A percentile compares a stretch with the other conserved stretches of the same genome.
These are phyloP conservation scores for Cerrena zonata DNA, from an alignment of 1,284 basidiomycete genomes.

Conservation along the genomic window DNA sequence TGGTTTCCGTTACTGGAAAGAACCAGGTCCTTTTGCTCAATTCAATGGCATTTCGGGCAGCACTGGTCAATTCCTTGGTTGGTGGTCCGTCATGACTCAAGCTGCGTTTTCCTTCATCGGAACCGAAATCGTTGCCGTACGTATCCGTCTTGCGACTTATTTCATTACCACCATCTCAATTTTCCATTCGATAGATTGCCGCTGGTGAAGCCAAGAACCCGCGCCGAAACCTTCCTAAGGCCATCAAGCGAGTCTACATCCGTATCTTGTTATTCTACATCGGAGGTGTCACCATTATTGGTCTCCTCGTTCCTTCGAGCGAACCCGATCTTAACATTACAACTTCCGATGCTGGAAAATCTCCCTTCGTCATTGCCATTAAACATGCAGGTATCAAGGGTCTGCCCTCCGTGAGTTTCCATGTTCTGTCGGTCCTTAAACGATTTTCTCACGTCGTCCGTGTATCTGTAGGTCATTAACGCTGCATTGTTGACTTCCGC, in stretches of 20 bases:
- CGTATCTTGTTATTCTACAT: conserved; percentile 77
- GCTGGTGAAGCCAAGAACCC: conserved; percentile 75
- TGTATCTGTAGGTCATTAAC: conserved; percentile 64
- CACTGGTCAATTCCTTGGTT: conserved; percentile 49
- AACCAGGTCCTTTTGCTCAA: conserved; percentile 53
- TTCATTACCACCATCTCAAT: background rate
- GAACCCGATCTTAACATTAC: conserved; percentile 49
- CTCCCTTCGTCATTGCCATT: conserved; percentile 82
- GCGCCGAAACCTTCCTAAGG: conserved; percentile 60
- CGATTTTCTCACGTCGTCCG: background rate
- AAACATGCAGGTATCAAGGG: conserved; percentile 67
- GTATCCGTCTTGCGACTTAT: conserved; percentile 20
- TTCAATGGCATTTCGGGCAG: conserved; percentile 39
- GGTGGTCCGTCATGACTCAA: conserved; percentile 46
- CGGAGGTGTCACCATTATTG: conserved; percentile 51
- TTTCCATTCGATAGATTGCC: conserved; percentile 44
- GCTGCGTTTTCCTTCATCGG: conserved; percentile 75
- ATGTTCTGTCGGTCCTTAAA: conserved; percentile 39
- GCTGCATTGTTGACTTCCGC: conserved; percentile 81
- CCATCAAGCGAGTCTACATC: conserved; percentile 63
- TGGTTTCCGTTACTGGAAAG: conserved; percentile 47
- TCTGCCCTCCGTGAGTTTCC: conserved; percentile 61
- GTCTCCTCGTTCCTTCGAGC: conserved; percentile 67
- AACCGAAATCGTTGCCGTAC: conserved; percentile 72
- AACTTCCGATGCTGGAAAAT: conserved; percentile 58